These are phyloP conservation scores for Allium cepa DNA, from an alignment of 106 monocot species.

Conservation along the genomic window DNA sequence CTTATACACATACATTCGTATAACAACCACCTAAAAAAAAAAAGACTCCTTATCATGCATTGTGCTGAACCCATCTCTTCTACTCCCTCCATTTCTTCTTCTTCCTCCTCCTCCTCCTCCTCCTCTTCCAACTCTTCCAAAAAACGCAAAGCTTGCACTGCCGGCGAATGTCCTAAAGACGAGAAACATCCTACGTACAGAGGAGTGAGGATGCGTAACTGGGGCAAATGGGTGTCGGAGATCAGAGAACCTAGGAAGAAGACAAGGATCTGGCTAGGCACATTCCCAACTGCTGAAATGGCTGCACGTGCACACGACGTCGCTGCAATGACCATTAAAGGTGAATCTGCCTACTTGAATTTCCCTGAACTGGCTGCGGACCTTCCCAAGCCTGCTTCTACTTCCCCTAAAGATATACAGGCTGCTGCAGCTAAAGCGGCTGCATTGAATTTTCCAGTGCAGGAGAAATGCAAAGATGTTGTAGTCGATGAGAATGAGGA, in stretches of 20 bases:
- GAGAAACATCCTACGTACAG: neutral
- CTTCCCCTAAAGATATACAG: neutral
- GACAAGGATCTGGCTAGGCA: conserved; percentile 4
- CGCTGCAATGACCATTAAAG: neutral
- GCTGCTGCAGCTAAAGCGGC: neutral
- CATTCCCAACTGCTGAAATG: conserved; percentile 5
- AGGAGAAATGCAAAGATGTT: too few species aligned
- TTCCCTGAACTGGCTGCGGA: neutral
- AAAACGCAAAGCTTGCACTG: neutral
- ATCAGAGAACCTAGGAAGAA: conserved; percentile 5
- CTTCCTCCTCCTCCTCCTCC: conserved; percentile 1
- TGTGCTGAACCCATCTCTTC: neutral
- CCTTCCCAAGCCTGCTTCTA: neutral
- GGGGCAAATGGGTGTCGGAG: conserved; percentile 7
- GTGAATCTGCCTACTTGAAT: neutral
- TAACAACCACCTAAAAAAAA: too few species aligned
- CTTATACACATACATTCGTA: too few species aligned
- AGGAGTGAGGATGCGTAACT: neutral
- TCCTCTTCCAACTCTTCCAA: neutral
- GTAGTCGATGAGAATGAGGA: too few species aligned
- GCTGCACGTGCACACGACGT: conserved; percentile 8
- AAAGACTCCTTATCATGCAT: too few species aligned
- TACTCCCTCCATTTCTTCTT: neutral
- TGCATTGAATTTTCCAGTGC: neutral
- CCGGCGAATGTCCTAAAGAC: neutral